These are phyloP conservation scores for Suillus alpinus DNA, from an alignment of 768 basidiomycete genomes.

Conservation along the genomic window DNA sequence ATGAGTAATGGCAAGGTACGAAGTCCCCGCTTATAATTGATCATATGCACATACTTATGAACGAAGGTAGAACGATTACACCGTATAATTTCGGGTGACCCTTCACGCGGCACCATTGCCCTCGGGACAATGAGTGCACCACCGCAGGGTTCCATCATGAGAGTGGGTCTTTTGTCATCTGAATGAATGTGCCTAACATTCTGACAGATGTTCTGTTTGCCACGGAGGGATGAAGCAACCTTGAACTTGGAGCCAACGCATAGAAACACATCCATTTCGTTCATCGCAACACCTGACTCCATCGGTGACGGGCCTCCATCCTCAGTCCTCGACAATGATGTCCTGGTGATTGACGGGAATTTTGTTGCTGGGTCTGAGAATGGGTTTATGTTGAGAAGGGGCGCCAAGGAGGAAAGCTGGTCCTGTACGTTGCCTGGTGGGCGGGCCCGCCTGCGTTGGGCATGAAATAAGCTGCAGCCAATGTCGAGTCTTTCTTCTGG, in stretches of 20 bases:
- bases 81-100: slow-evolving; percentile 68
- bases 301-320: neutral
- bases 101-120: slow-evolving; percentile 64
- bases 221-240: slow-evolving; percentile 15
- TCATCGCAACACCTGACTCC: slow-evolving; percentile 23
- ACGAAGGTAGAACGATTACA: slow-evolving; percentile 36
- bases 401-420: slow-evolving; percentile 28
- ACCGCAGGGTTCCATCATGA: slow-evolving; percentile 44
- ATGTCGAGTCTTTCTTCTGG: neutral
- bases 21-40: slow-evolving; percentile 1
- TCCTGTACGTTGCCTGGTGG: slow-evolving; percentile 40
- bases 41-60: neutral
- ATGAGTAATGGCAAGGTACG: slow-evolving; percentile 12
- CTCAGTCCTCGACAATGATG: slow-evolving; percentile 18
- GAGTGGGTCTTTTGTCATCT: slow-evolving; percentile 35
- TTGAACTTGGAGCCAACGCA: slow-evolving; percentile 6
- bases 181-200: slow-evolving; percentile 1
- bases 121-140: slow-evolving; percentile 55
- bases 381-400: slow-evolving; percentile 42
- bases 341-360: slow-evolving; percentile 7
- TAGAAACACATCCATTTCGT: slow-evolving; percentile 14
- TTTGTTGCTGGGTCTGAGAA: slow-evolving; percentile 57
- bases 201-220: slow-evolving; percentile 43
- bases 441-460: slow-evolving; percentile 18
- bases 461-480: slow-evolving; percentile 11